phyloP scores from a whole-genome alignment of 2,329 filamentous ascomycete genomes.

The Calycina marina region DNA sequence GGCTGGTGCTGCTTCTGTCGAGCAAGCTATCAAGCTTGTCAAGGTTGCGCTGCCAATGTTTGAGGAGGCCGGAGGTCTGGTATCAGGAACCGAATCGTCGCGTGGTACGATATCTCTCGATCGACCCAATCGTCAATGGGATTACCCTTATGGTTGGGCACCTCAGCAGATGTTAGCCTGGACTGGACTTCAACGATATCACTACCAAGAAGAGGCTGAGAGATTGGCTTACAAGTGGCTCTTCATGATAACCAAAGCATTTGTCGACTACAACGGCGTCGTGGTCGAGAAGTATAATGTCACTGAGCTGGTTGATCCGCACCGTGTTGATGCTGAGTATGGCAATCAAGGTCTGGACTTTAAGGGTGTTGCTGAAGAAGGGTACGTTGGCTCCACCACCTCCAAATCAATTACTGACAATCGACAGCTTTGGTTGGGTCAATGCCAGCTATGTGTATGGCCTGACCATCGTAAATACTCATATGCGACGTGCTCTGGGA shows the following conservation, averaged over 20 bases:
- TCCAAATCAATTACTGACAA: constrained; percentile 13
- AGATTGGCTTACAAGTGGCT: constrained; percentile 90
- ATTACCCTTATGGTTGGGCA: constrained; percentile 96
- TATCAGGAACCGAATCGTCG: constrained; percentile 81
- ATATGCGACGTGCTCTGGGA: constrained; percentile 79
- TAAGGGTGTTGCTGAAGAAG: constrained; percentile 89
- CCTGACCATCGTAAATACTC: constrained; percentile 72
- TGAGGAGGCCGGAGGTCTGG: constrained; percentile 73
- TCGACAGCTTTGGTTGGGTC: constrained; percentile 82
- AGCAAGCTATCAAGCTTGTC: constrained; percentile 75
- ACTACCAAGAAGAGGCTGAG: constrained; percentile 81
- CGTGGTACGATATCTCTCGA: constrained; percentile 67
- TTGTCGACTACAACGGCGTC: constrained; percentile 95
- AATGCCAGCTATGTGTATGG: constrained; percentile 97
- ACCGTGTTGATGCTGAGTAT: constrained; percentile 92
- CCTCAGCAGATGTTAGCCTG: constrained; percentile 97
- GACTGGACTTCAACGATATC: constrained; percentile 83
- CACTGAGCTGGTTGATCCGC: constrained; percentile 75
- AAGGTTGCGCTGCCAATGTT: constrained; percentile 71
- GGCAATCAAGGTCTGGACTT: constrained; percentile 94
- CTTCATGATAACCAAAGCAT: constrained; percentile 96
- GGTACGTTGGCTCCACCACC: constrained; percentile 45
- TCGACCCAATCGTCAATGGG: constrained; percentile 92
- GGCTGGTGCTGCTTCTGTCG: constrained; percentile 76
- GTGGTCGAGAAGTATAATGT: constrained; percentile 99